Evolutionary conservation across 83 land plant genomes (phyloP).

Genomic region (Thuja plicata): DNA sequence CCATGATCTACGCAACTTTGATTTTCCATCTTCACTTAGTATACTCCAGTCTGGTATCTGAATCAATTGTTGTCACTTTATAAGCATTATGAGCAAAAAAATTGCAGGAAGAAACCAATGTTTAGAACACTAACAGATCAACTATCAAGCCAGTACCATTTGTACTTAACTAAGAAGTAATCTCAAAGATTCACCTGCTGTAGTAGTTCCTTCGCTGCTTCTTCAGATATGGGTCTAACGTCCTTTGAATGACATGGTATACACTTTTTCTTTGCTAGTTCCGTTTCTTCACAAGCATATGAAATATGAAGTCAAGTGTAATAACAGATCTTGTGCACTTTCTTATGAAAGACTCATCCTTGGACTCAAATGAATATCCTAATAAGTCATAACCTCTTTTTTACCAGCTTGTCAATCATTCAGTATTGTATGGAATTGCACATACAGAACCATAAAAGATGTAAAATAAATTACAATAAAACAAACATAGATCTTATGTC

Average conservation of each 20-base stretch:
- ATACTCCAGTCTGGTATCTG: slow-evolving; percentile 87
- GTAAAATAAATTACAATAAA: background rate
- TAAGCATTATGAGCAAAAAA: background rate
- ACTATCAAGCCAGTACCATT: background rate
- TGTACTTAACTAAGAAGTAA: background rate
- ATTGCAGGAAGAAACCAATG: background rate
- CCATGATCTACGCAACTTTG: slow-evolving; percentile 73
- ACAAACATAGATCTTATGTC: background rate
- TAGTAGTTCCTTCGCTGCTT: slow-evolving; percentile 64
- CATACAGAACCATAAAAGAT: background rate
- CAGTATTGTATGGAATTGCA: background rate
- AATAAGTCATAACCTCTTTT: background rate
- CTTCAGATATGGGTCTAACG: slow-evolving; percentile 69
- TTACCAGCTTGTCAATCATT: background rate
- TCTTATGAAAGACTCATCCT: background rate
- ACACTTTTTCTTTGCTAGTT: slow-evolving; percentile 78
- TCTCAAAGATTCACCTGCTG: slow-evolving; percentile 38
- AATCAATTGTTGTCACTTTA: background rate
- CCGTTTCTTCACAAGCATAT: slow-evolving; percentile 25
- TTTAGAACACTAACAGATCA: background rate
- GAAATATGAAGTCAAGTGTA: background rate
- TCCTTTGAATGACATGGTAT: slow-evolving; percentile 80
- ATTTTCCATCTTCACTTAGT: slow-evolving; percentile 49
- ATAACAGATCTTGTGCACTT: background rate
- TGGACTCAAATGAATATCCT: background rate